A percentile compares a stretch with the other conserved stretches of the same genome.
phyloP scores from a whole-genome alignment of 306 rosid species.

The Glycine tomentella region DNA sequence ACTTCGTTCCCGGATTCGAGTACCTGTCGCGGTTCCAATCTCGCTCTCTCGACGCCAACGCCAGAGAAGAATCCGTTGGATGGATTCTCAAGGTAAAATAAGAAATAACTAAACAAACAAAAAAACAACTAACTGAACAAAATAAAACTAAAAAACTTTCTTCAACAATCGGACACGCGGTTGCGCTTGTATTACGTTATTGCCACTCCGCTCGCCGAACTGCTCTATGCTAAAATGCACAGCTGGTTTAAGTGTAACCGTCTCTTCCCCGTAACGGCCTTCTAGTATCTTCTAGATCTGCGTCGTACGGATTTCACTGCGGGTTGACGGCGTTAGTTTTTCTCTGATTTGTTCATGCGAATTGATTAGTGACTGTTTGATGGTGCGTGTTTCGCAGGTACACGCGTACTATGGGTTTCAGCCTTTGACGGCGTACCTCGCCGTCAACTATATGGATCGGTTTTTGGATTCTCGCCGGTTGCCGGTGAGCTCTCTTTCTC shows the following conservation, averaged over 20 bases:
- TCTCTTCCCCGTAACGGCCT: not conserved
- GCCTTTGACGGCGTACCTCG: slow-evolving; percentile 85
- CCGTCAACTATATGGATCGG: slow-evolving; percentile 90
- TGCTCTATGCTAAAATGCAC: slow-evolving; percentile 27
- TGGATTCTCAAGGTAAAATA: slow-evolving; percentile 85
- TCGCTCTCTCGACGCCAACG: slow-evolving; percentile 68
- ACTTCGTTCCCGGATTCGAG: slow-evolving; percentile 77
- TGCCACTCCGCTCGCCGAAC: slow-evolving; percentile 22
- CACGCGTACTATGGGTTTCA: slow-evolving; percentile 70
- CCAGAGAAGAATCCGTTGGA: slow-evolving; percentile 77
- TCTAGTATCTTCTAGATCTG: slow-evolving; percentile 48
- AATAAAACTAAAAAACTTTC: not conserved
- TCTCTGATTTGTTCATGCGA: not conserved
- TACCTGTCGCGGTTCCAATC: slow-evolving; percentile 67
- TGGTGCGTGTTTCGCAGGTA: slow-evolving; percentile 53
- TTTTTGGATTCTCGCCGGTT: slow-evolving; percentile 69
- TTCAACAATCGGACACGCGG: slow-evolving; percentile 15
- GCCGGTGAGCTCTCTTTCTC: slow-evolving; percentile 66
- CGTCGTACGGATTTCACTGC: slow-evolving; percentile 15
- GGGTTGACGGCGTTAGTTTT: not conserved
- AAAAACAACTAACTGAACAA: too few species aligned
- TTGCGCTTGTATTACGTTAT: slow-evolving; percentile 43
- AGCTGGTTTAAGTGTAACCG: not conserved
- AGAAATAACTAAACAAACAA: not conserved
- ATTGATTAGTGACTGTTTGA: not conserved